Conservation (phyloP, 257 asterid species). For the Pogostemon cablin region DNA sequence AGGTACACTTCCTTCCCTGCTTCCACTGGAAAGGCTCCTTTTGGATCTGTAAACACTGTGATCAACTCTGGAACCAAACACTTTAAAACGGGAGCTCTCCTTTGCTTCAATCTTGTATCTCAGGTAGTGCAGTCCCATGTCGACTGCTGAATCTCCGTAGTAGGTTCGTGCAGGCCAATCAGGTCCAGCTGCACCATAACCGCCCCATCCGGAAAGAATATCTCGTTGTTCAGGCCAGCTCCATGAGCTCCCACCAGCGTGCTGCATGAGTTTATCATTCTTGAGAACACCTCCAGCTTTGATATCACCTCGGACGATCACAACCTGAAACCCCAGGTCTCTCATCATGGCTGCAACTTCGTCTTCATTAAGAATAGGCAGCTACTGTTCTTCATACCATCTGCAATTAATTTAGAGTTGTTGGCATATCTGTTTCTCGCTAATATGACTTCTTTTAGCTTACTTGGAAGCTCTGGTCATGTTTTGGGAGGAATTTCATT, state of each 20-base stretch:
- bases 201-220: constrained; percentile 71
- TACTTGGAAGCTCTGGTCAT: not conserved
- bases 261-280: constrained; percentile 66
- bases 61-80: constrained; percentile 42
- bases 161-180: constrained; percentile 71
- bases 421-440: constrained; percentile 1
- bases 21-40: constrained; percentile 34
- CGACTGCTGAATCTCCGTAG: constrained; percentile 64
- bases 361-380: constrained; percentile 52
- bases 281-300: constrained; percentile 55
- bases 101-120: constrained; percentile 67
- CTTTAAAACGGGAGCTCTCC: constrained; percentile 73
- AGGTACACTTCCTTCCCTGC: constrained; percentile 68
- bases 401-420: not conserved
- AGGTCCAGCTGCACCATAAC: constrained; percentile 76
- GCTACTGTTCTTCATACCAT: not conserved
- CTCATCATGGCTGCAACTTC: constrained; percentile 52
- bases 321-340: constrained; percentile 66
- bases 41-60: constrained; percentile 65
- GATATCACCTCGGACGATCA: constrained; percentile 49
- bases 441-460: not conserved
- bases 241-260: constrained; percentile 90
- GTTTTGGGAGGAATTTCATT: constrained; percentile 9
- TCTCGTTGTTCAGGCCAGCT: constrained; percentile 86
- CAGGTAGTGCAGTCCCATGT: constrained; percentile 63